phyloP scores from a whole-genome alignment of 768 basidiomycete genomes.

The Boletellus emodensis region DNA sequence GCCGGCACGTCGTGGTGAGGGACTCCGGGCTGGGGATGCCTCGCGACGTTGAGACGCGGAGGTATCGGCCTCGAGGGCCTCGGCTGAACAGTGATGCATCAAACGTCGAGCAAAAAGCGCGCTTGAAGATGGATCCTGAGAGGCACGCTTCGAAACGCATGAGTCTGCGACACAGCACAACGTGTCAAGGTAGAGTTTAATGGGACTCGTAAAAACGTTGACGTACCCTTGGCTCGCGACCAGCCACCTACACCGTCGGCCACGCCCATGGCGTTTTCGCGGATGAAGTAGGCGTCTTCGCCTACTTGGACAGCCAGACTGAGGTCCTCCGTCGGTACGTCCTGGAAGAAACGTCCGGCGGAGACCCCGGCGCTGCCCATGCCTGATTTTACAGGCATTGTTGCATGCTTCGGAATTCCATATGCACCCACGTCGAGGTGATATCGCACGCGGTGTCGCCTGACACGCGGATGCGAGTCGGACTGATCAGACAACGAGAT shows the following conservation, averaged over 20 bases:
- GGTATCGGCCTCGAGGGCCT: slow-evolving; percentile 30
- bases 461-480: slow-evolving; percentile 28
- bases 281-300: slow-evolving; percentile 87
- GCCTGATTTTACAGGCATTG: slow-evolving; percentile 29
- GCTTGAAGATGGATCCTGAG: slow-evolving; percentile 39
- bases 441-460: slow-evolving; percentile 36
- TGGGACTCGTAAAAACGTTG: slow-evolving; percentile 9
- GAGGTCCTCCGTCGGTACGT: slow-evolving; percentile 32
- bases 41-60: slow-evolving; percentile 15
- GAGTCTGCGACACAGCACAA: slow-evolving; percentile 11
- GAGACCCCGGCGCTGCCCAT: slow-evolving; percentile 11
- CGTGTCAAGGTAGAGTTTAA: slow-evolving; percentile 8
- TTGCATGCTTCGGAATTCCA: slow-evolving; percentile 68
- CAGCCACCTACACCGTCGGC: slow-evolving; percentile 96
- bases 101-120: slow-evolving; percentile 71
- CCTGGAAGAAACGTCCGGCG: slow-evolving; percentile 27
- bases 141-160: slow-evolving; percentile 28
- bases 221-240: slow-evolving; percentile 47
- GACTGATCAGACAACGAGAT: slow-evolving; percentile 24
- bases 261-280: slow-evolving; percentile 85
- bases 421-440: slow-evolving; percentile 78
- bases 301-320: slow-evolving; percentile 74
- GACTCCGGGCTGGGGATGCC: slow-evolving; percentile 37
- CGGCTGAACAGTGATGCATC: slow-evolving; percentile 81
- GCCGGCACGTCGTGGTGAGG: slow-evolving; percentile 42